Evolutionary conservation across 2,329 filamentous ascomycete species (phyloP).

Genomic region (Cercospora janseana): DNA sequence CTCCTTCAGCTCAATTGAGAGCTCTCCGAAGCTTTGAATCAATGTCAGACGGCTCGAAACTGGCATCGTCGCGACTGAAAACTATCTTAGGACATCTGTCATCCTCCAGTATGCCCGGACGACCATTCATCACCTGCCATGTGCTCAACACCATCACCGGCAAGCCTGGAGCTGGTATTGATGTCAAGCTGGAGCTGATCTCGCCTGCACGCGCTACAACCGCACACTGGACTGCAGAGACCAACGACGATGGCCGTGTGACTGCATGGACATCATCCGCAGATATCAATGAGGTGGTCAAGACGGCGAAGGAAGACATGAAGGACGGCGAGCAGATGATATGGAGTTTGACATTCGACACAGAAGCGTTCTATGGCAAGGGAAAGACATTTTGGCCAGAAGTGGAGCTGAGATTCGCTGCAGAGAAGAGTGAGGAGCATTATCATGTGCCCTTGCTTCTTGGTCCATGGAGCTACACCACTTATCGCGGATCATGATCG

Average conservation of each 20-base stretch:
- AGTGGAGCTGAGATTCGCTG: slow-evolving; percentile 56
- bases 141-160: slow-evolving; percentile 79
- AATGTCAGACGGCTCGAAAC: neutral
- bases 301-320: slow-evolving; percentile 34
- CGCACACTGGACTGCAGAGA: slow-evolving; percentile 61
- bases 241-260: slow-evolving; percentile 75
- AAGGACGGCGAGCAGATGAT: slow-evolving; percentile 47
- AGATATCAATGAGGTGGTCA: slow-evolving; percentile 41
- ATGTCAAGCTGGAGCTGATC: slow-evolving; percentile 60
- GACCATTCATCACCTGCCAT: slow-evolving; percentile 74
- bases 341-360: slow-evolving; percentile 73
- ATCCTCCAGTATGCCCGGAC: slow-evolving; percentile 24
- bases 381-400: slow-evolving; percentile 58
- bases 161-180: slow-evolving; percentile 64
- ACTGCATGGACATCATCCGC: slow-evolving; percentile 60
- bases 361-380: slow-evolving; percentile 66
- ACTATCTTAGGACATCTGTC: slow-evolving; percentile 18
- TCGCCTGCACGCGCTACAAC: slow-evolving; percentile 38
- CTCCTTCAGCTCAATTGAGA: no score
- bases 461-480: slow-evolving; percentile 77
- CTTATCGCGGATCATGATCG: slow-evolving; percentile 70
- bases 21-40: no score
- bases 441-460: slow-evolving; percentile 78
- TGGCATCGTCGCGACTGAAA: slow-evolving; percentile 15
- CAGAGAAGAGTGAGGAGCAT: slow-evolving; percentile 54